A percentile compares a stretch with the other conserved stretches of the same genome.
These are phyloP conservation scores for Metschnikowia corniflorae DNA, from an alignment of 805 yeast species.

Conservation along the genomic window DNA sequence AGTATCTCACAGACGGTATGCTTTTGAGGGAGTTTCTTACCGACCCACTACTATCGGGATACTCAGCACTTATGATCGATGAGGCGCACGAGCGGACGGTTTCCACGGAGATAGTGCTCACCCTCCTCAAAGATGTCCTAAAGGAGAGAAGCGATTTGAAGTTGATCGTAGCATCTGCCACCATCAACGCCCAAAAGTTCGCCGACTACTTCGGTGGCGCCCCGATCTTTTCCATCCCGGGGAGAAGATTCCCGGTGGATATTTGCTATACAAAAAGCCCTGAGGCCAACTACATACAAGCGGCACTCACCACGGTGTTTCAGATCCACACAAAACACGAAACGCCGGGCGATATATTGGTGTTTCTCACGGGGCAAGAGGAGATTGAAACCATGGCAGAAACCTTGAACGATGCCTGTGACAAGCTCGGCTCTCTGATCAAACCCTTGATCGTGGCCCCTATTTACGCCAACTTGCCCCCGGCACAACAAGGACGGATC, in stretches of 20 bases:
- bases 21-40: slow-evolving; percentile 75
- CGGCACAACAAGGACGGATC: slow-evolving; percentile 74
- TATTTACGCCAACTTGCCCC: slow-evolving; percentile 86
- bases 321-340: slow-evolving; percentile 74
- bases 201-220: slow-evolving; percentile 77
- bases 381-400: slow-evolving; percentile 86
- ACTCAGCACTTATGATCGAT: slow-evolving; percentile 87
- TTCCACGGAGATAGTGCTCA: slow-evolving; percentile 81
- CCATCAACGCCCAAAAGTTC: slow-evolving; percentile 86
- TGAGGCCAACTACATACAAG: slow-evolving; percentile 86
- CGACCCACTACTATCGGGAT: slow-evolving; percentile 65
- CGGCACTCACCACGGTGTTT: slow-evolving; percentile 82
- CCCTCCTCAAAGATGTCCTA: slow-evolving; percentile 70
- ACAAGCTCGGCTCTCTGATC: slow-evolving; percentile 56
- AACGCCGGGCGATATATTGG: slow-evolving; percentile 78
- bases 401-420: slow-evolving; percentile 59
- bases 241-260: slow-evolving; percentile 89
- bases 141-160: slow-evolving; percentile 64
- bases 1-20: slow-evolving; percentile 97
- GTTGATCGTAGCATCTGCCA: slow-evolving; percentile 86
- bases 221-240: slow-evolving; percentile 87
- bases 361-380: slow-evolving; percentile 93
- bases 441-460: slow-evolving; percentile 73
- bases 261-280: slow-evolving; percentile 81
- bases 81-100: slow-evolving; percentile 97